Percentiles rank a stretch among this genome's conserved stretches.
phyloP scores from a whole-genome alignment of 202 grass and related monocot genomes.

The Panicum virgatum region DNA sequence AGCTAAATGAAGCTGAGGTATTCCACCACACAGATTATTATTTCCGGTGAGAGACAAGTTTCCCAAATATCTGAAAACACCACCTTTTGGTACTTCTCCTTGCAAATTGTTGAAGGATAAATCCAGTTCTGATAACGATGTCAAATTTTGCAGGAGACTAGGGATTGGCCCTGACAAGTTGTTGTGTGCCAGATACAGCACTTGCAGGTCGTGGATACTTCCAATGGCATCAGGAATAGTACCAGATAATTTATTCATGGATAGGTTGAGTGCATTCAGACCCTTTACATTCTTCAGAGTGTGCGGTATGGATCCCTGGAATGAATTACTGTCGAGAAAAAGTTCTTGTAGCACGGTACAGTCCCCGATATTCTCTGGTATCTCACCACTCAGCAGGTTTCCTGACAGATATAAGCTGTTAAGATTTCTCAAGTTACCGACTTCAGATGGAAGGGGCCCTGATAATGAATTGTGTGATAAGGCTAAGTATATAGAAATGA shows the following conservation, averaged over 20 bases:
- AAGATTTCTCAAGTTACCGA: neutral
- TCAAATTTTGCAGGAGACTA: neutral
- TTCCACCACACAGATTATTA: constrained; percentile 41
- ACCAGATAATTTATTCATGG: constrained; percentile 30
- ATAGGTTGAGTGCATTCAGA: neutral
- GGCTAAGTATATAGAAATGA: neutral
- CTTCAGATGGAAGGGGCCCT: constrained; percentile 18
- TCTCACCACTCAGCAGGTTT: constrained; percentile 31
- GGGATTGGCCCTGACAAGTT: constrained; percentile 40
- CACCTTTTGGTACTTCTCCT: constrained; percentile 35
- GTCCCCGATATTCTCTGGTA: constrained; percentile 10
- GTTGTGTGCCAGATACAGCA: constrained; percentile 24
- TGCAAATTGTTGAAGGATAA: constrained; percentile 39
- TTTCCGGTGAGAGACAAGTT: constrained; percentile 35
- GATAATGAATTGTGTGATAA: constrained; percentile 36
- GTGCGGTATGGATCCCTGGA: constrained; percentile 21
- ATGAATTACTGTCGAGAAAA: constrained; percentile 12
- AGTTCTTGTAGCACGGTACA: constrained; percentile 8
- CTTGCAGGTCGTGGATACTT: neutral
- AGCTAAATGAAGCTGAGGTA: constrained; percentile 36
- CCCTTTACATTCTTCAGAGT: neutral
- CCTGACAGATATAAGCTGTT: neutral
- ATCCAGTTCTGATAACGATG: neutral
- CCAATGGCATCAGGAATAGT: constrained; percentile 20
- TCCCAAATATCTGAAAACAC: constrained; percentile 23